Evolutionary conservation across 1,139 yeast genomes (phyloP).

Genomic region (Suhomyces bribrorum): DNA sequence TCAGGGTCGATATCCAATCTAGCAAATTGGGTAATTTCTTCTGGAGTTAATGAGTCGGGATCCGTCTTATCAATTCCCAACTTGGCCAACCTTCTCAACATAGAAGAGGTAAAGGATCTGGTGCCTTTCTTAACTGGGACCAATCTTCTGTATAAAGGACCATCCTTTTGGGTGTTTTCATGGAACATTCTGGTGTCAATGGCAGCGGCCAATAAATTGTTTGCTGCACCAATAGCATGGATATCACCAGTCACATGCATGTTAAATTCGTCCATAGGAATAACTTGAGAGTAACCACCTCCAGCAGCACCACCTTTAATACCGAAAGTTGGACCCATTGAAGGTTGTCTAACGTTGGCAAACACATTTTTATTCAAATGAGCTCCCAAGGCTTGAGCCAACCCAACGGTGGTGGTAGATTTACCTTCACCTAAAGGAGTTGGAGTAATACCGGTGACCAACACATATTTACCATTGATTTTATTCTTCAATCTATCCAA

Average conservation of each 20-base stretch:
- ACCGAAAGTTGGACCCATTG: constrained; percentile 88
- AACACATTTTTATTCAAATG: constrained; percentile 67
- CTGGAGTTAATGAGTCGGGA: constrained; percentile 69
- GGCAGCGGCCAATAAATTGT: constrained; percentile 78
- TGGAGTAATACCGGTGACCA: constrained; percentile 82
- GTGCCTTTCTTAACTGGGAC: constrained; percentile 70
- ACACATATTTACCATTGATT: constrained; percentile 61
- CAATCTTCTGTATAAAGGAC: constrained; percentile 64
- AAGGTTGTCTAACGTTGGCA: constrained; percentile 83
- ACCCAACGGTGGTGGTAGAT: constrained; percentile 77
- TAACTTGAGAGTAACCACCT: constrained; percentile 83
- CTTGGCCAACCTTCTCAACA: constrained; percentile 62
- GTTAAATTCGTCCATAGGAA: constrained; percentile 87
- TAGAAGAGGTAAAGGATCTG: constrained; percentile 64
- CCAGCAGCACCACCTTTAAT: constrained; percentile 91
- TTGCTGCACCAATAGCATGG: constrained; percentile 80
- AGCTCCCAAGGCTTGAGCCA: constrained; percentile 79
- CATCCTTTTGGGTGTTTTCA: constrained; percentile 64
- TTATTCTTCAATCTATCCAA: constrained; percentile 69
- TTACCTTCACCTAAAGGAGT: constrained; percentile 85
- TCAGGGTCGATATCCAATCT: constrained; percentile 71
- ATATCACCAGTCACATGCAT: constrained; percentile 86
- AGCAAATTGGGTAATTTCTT: constrained; percentile 63
- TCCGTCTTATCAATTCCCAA: constrained; percentile 65
- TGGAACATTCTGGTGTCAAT: constrained; percentile 85